phyloP scores from a whole-genome alignment of 208 protist species.

The Crithidia mellificae region DNA sequence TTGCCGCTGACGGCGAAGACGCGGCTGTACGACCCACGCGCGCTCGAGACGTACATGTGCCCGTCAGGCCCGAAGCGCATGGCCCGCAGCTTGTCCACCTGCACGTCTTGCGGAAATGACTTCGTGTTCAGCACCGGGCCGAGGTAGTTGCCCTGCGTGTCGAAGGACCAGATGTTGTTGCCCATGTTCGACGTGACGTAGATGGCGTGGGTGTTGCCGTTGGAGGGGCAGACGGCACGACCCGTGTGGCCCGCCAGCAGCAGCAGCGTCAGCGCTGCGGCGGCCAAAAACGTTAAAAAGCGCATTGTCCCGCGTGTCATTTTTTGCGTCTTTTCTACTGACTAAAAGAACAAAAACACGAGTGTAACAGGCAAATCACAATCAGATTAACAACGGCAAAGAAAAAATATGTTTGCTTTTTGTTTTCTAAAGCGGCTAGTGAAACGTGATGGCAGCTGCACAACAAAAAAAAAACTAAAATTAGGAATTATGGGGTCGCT shows the following conservation, averaged over 20 bases:
- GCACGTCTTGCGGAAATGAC: slow-evolving; percentile 65
- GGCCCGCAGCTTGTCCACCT: slow-evolving; percentile 80
- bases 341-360: no score
- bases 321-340: neutral
- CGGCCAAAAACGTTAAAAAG: slow-evolving; percentile 5
- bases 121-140: slow-evolving; percentile 70
- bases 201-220: slow-evolving; percentile 85
- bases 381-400: no score
- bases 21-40: slow-evolving; percentile 77
- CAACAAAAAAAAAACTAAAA: neutral
- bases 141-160: slow-evolving; percentile 77
- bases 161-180: slow-evolving; percentile 88
- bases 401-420: no score
- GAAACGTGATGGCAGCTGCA: neutral
- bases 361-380: no score
- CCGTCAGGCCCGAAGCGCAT: slow-evolving; percentile 83
- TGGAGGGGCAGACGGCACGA: slow-evolving; percentile 67
- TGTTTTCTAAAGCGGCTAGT: no score
- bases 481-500: neutral
- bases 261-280: slow-evolving; percentile 25
- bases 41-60: slow-evolving; percentile 85
- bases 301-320: neutral
- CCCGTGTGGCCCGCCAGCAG: slow-evolving; percentile 15
- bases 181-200: slow-evolving; percentile 90
- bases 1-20: slow-evolving; percentile 89